Evolutionary conservation across 495 filamentous ascomycete species (phyloP).

Genomic region (Penicillium mononematosum): DNA sequence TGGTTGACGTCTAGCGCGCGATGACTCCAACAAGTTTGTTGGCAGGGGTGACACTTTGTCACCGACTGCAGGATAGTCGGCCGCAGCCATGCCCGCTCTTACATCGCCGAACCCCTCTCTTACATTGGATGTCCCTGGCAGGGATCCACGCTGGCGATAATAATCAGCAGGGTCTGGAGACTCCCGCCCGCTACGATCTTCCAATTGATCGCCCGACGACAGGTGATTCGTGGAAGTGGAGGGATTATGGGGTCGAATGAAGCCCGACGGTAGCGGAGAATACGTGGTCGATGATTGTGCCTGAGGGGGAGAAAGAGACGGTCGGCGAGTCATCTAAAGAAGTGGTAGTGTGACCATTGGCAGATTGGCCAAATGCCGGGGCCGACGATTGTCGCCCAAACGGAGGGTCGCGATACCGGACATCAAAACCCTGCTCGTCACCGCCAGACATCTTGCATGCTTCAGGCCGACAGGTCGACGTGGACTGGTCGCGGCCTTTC

Average conservation of each 20-base stretch:
- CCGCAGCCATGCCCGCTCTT: slow-evolving; percentile 25
- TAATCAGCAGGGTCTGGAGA: slow-evolving; percentile 56
- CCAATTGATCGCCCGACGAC: slow-evolving; percentile 14
- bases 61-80: slow-evolving; percentile 16
- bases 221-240: slow-evolving; percentile 28
- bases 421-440: slow-evolving; percentile 43
- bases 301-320: slow-evolving; percentile 26
- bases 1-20: slow-evolving; percentile 27
- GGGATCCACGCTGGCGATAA: slow-evolving; percentile 42
- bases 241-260: slow-evolving; percentile 23
- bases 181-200: slow-evolving; percentile 24
- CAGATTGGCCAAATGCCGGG: slow-evolving; percentile 31
- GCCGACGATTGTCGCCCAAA: slow-evolving; percentile 43
- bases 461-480: slow-evolving; percentile 30
- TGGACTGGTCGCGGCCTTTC: slow-evolving; percentile 35
- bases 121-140: slow-evolving; percentile 28
- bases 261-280: slow-evolving; percentile 24
- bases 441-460: slow-evolving; percentile 51
- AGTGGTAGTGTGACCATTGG: slow-evolving; percentile 22
- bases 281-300: slow-evolving; percentile 30
- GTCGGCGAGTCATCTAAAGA: slow-evolving; percentile 28
- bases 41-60: slow-evolving; percentile 33
- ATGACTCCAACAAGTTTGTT: slow-evolving; percentile 26
- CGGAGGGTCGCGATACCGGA: slow-evolving; percentile 35
- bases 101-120: slow-evolving; percentile 29